These are phyloP conservation scores for Boletus sp. DNA, from an alignment of 1,284 basidiomycete species.

Conservation along the genomic window DNA sequence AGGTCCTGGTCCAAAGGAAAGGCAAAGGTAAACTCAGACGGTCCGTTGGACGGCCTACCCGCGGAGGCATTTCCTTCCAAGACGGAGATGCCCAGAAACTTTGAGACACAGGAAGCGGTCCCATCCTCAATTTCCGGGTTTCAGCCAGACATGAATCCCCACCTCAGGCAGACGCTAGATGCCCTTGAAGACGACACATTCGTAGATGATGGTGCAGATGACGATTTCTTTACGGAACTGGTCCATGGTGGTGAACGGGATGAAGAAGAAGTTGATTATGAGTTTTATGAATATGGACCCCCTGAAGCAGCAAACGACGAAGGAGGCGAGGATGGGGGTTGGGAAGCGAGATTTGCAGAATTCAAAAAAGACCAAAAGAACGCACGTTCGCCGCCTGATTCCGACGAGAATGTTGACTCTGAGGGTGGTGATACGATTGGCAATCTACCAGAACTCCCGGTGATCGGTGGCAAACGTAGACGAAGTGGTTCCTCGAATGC, in stretches of 20 bases:
- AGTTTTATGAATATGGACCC: slow-evolving; percentile 65
- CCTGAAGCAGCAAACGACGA: slow-evolving; percentile 21
- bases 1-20: slow-evolving; percentile 39
- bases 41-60: slow-evolving; percentile 53
- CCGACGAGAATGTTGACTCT: slow-evolving; percentile 49
- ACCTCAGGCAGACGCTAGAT: slow-evolving; percentile 89
- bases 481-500: slow-evolving; percentile 78
- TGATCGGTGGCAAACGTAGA: slow-evolving; percentile 73
- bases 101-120: slow-evolving; percentile 70
- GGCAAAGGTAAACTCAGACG: slow-evolving; percentile 20
- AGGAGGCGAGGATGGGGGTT: slow-evolving; percentile 39
- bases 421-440: slow-evolving; percentile 83
- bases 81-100: slow-evolving; percentile 70
- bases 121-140: slow-evolving; percentile 85
- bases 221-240: slow-evolving; percentile 72
- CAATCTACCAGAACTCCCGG: slow-evolving; percentile 64
- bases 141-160: slow-evolving; percentile 95
- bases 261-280: slow-evolving; percentile 53
- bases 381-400: slow-evolving; percentile 38
- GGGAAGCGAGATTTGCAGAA: slow-evolving; percentile 73
- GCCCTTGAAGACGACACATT: slow-evolving; percentile 97
- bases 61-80: slow-evolving; percentile 70
- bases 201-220: slow-evolving; percentile 70
- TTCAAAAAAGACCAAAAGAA: slow-evolving; percentile 63
- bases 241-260: slow-evolving; percentile 70